These are phyloP conservation scores for Phaeodactylum tricornutum DNA, from an alignment of 108 stramenopile genomes.

Conservation along the genomic window DNA sequence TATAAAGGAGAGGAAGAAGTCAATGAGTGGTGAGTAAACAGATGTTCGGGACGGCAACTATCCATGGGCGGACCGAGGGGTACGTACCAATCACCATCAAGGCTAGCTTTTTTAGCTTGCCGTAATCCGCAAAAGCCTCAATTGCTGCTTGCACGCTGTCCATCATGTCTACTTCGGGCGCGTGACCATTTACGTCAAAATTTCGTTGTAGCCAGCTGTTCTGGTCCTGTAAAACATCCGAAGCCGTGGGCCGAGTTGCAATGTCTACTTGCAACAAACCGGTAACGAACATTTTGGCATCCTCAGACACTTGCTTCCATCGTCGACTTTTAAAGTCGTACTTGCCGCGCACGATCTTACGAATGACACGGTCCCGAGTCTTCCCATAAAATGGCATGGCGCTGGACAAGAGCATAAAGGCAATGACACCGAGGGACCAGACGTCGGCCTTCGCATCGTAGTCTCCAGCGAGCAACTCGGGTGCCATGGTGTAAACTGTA, in stretches of 20 bases:
- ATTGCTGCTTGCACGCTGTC: slow-evolving; percentile 32
- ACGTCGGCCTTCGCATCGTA: slow-evolving; percentile 70
- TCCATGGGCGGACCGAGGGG: too few relatives aligned
- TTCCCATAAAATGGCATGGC: slow-evolving; percentile 67
- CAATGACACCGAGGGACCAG: slow-evolving; percentile 72
- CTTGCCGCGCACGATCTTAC: slow-evolving; percentile 30
- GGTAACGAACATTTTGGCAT: slow-evolving; percentile 33
- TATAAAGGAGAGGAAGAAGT: too few relatives aligned
- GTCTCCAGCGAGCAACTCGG: slow-evolving; percentile 66
- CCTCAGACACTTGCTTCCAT: slow-evolving; percentile 29
- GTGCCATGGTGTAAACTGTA: slow-evolving; percentile 78
- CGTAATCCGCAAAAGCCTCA: slow-evolving; percentile 33
- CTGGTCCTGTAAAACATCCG: too few relatives aligned
- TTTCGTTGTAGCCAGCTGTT: too few relatives aligned
- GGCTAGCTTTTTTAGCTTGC: slow-evolving; percentile 49
- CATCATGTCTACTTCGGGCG: slow-evolving; percentile 14
- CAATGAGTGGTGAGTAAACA: too few relatives aligned
- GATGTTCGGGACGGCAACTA: too few relatives aligned
- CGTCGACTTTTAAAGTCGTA: slow-evolving; percentile 24
- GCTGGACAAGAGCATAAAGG: slow-evolving; percentile 62
- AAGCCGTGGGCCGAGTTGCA: slow-evolving; percentile 9
- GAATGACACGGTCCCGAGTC: slow-evolving; percentile 27
- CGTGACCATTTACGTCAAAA: slow-evolving; percentile 12
- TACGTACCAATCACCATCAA: too few relatives aligned
- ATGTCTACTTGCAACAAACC: slow-evolving; percentile 28